These are phyloP conservation scores for Xylariomycetidae sp. DNA, from an alignment of 2,329 filamentous ascomycete species.

Conservation along the genomic window DNA sequence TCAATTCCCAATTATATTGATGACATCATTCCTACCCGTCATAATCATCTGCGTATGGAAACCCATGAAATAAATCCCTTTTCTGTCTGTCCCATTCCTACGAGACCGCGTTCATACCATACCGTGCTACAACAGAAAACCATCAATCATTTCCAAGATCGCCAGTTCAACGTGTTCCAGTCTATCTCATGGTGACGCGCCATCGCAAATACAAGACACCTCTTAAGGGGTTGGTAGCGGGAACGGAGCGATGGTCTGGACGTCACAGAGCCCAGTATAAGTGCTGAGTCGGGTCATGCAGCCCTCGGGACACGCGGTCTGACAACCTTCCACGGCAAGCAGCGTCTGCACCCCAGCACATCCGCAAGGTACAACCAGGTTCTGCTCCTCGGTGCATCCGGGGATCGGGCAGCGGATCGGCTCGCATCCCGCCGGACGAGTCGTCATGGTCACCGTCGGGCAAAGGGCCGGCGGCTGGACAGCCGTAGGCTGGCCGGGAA, in stretches of 20 bases:
- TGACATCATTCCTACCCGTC: too few species aligned
- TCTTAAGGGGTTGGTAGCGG: too few species aligned
- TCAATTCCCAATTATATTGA: too few species aligned
- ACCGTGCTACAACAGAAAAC: too few species aligned
- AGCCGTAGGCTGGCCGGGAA: constrained; percentile 11
- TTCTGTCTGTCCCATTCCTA: too few species aligned
- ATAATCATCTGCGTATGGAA: too few species aligned
- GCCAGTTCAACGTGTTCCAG: too few species aligned
- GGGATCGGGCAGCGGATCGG: constrained; percentile 31
- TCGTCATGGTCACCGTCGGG: constrained; percentile 30
- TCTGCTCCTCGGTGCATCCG: constrained; percentile 25
- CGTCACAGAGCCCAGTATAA: constrained; percentile 20
- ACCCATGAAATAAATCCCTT: too few species aligned
- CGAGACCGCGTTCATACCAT: too few species aligned
- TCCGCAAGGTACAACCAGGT: constrained; percentile 30
- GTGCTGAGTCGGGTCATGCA: constrained; percentile 29
- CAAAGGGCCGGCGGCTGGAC: constrained; percentile 17
- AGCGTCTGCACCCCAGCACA: constrained; percentile 30
- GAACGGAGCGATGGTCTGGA: constrained; percentile 3
- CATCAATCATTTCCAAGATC: too few species aligned
- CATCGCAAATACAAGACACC: too few species aligned
- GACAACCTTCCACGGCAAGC: constrained; percentile 30
- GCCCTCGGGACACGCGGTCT: constrained; percentile 27
- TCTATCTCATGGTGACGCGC: too few species aligned
- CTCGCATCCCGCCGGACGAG: constrained; percentile 27